These are phyloP conservation scores for Penicillium antarcticum DNA, from an alignment of 495 filamentous ascomycete species.

Conservation along the genomic window DNA sequence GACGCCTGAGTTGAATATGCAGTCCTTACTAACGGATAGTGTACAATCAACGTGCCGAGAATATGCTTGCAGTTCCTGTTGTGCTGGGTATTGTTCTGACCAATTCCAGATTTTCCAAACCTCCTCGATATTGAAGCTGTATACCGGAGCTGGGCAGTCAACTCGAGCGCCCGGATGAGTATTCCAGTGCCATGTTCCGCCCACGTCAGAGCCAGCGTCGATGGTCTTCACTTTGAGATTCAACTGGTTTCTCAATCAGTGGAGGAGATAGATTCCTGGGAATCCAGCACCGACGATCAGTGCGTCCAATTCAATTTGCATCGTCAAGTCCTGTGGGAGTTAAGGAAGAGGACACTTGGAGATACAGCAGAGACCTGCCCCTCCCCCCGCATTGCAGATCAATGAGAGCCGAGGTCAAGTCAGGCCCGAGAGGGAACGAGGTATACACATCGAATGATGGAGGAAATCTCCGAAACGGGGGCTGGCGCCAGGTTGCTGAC, in stretches of 20 bases:
- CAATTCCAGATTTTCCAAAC: slow-evolving; percentile 54
- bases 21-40: slow-evolving; percentile 48
- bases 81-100: slow-evolving; percentile 48
- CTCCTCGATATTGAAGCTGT: slow-evolving; percentile 50
- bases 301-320: slow-evolving; percentile 38
- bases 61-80: slow-evolving; percentile 49
- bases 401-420: too few relatives aligned
- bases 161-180: slow-evolving; percentile 47
- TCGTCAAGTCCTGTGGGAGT: too few relatives aligned
- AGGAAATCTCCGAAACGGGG: too few relatives aligned
- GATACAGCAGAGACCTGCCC: too few relatives aligned
- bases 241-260: slow-evolving; percentile 25
- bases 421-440: too few relatives aligned
- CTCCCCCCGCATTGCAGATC: too few relatives aligned
- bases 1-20: slow-evolving; percentile 47
- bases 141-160: slow-evolving; percentile 48
- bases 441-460: too few relatives aligned
- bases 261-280: slow-evolving; percentile 29
- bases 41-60: slow-evolving; percentile 53
- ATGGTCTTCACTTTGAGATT: slow-evolving; percentile 34
- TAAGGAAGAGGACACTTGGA: too few relatives aligned
- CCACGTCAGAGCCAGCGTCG: slow-evolving; percentile 43
- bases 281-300: slow-evolving; percentile 55
- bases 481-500: too few relatives aligned
- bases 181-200: slow-evolving; percentile 53